Base-by-base conservation (phyloP, 2,329 filamentous ascomycete species). In the Trichoderma semiorbis region DNA sequence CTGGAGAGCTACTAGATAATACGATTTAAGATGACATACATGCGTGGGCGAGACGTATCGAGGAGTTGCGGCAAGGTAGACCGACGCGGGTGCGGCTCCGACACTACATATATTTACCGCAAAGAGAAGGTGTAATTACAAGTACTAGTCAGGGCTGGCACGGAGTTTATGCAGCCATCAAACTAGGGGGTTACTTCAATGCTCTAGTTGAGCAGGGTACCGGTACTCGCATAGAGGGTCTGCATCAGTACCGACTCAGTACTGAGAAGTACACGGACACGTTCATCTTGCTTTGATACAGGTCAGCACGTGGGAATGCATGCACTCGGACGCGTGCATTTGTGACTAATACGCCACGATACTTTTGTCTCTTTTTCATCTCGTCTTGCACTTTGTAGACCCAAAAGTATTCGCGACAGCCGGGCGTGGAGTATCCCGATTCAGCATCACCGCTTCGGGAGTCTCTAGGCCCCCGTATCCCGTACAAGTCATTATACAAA, bases 241-340 rank as follows among this genome's bases (percentile, higher is more conserved):
- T 50, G 43, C 43, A 50, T 24, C 43, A 21, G 43, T 50, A 50
- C 1, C 43, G 0, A 2, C 0, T 12, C n/a, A 21, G 43, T 50
- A 50, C 10, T 7, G 10, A 50, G 43, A 21, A 2, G 43, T 50
- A 50, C 43, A 12, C 43, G 7, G n/a, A 50, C 43, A 6, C 43
- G 43, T 50, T 50, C 43, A 50, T 21, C n/a, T 21, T 50, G 43
- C 43, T 6, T 12, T 50, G n/a, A 50, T 21, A 50, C 43, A 50
- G 43, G 43, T n/a, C 43, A 60, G 32, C 65, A 68, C 65, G 65
- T 68, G 65, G 65, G 34, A 32, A 68, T 58, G 53, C 50, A 68
- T 39, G 65, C 50, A 39, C 39, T 65, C 39, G 39, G 36, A 64
- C 43, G 39, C 26, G 24, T 28, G 39, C 43, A 32, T 50, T 43